Base-by-base conservation (phyloP, 2,329 filamentous ascomycete genomes). In the Cladophialophora immunda region DNA sequence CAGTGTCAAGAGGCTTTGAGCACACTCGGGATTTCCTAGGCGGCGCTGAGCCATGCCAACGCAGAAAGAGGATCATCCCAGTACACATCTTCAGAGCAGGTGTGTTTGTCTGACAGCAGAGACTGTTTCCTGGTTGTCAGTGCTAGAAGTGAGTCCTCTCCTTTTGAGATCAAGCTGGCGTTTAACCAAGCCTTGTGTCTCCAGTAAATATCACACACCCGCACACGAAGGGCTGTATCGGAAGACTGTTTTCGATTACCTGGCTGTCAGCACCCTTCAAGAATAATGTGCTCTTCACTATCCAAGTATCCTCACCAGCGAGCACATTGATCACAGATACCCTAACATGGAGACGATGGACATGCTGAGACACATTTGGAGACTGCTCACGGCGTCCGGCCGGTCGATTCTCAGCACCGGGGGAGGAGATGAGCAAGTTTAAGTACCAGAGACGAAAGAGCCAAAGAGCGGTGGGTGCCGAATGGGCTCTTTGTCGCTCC, bases 1-100 rank as follows among this genome's bases (percentile, higher is more conserved):
- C 61, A 86, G 77, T 30, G 15, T 38, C 34, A 38, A 38, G 15
- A 38, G 34, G 34, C 34, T 38, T 13, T 38, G 9, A 11, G 15
- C 11, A 4, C 13, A 4, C 34, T 38, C 34, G 15, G 9, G 15
- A 8, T 11, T 15, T 15, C 34, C 3, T 38, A 38, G 34, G 34
- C 9, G 9, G 4, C 8, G 5, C 13, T 4, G 11, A 25, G 7
- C 45, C 45, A 50, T 13, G 7, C 7, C 45, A 1, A 50, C 8
- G 9, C 41, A 19, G 7, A 11, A 11, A 2, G 19, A 50, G 45
- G 19, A 50, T 25, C 19, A 15, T 22, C 4, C 45, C 8, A 50
- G 19, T 6, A 25, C 19, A 9, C 15, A 41, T 11, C 38, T 34
- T 41, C 17, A n/a, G 38, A 41, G 38, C 15, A 19, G 17, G 8